A percentile compares a stretch with the other conserved stretches of the same genome.
These are phyloP conservation scores for Epichloe gansuensis DNA, from an alignment of 2,329 filamentous ascomycete genomes.

Conservation along the genomic window DNA sequence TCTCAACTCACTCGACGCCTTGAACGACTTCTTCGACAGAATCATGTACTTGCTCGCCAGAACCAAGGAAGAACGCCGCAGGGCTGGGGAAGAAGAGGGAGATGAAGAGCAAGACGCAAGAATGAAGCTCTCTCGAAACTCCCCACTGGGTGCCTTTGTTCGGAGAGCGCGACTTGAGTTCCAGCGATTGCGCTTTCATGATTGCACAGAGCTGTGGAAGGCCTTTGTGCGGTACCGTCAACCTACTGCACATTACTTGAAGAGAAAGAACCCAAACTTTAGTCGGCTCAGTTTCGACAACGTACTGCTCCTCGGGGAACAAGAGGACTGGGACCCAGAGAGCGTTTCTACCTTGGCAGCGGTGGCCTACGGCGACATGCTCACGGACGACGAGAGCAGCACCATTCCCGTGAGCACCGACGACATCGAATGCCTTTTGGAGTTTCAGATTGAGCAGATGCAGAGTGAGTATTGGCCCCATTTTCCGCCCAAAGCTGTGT, in stretches of 20 bases:
- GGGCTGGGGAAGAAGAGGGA: conserved; percentile 33
- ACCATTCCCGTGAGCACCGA: conserved; percentile 53
- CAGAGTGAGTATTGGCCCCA: conserved; percentile 45
- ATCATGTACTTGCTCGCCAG: conserved; percentile 46
- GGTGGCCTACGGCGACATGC: conserved; percentile 40
- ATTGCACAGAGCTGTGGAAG: conserved; percentile 67
- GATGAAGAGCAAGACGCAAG: conserved; percentile 30
- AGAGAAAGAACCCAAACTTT: conserved; percentile 48
- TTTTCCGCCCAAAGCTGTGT: background rate
- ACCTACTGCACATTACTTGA: conserved; percentile 54
- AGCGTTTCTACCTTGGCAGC: conserved; percentile 31
- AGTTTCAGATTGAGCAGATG: conserved; percentile 80
- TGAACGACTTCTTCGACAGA: conserved; percentile 63
- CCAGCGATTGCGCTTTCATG: conserved; percentile 64
- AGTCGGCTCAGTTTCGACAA: conserved; percentile 44
- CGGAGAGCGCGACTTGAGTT: conserved; percentile 69
- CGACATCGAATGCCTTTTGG: conserved; percentile 67
- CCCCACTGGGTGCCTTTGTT: conserved; percentile 71
- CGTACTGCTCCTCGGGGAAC: conserved; percentile 36
- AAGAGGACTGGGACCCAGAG: conserved; percentile 34
- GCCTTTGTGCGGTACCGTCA: conserved; percentile 70
- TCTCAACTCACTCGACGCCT: conserved; percentile 65
- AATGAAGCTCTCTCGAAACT: conserved; percentile 55
- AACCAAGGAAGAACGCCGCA: conserved; percentile 46
- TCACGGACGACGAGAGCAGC: conserved; percentile 27